phyloP scores from a whole-genome alignment of 192 early-diverging fungal genomes.

The Entomortierella parvispora region DNA sequence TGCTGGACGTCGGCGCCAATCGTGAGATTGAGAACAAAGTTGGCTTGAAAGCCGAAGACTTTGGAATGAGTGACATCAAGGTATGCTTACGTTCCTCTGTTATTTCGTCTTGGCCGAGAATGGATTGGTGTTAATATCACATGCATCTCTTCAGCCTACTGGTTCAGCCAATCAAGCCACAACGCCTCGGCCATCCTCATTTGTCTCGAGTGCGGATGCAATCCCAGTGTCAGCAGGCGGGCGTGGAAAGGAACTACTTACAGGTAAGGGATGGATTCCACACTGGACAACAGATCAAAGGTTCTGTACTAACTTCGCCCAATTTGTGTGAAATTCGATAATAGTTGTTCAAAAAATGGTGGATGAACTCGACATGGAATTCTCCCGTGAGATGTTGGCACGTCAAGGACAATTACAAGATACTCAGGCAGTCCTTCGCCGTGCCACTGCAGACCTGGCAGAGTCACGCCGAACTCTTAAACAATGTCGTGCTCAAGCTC shows the following conservation, averaged over 20 bases:
- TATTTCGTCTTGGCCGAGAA: neutral
- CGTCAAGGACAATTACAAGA: conserved; percentile 69
- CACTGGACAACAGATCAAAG: no score
- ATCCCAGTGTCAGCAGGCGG: no score
- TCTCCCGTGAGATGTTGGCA: conserved; percentile 63
- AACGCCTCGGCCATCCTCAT: no score
- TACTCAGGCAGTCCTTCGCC: conserved; percentile 64
- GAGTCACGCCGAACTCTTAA: conserved; percentile 64
- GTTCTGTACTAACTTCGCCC: neutral
- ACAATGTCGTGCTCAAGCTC: conserved; percentile 57
- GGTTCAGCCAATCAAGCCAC: no score
- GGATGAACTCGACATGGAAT: conserved; percentile 75
- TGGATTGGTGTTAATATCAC: no score
- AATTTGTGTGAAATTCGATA: neutral
- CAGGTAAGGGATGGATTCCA: no score
- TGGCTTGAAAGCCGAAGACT: conserved; percentile 82
- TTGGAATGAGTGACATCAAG: conserved; percentile 56
- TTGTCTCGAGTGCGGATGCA: no score
- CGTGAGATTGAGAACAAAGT: conserved; percentile 75
- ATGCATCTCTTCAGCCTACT: no score
- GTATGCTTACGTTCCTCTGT: neutral
- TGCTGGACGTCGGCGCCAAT: conserved; percentile 86
- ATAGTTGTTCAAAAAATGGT: conserved; percentile 74
- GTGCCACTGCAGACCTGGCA: conserved; percentile 63
- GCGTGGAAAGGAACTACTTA: no score